These are phyloP conservation scores for Dactylonectria estremocensis DNA, from an alignment of 2,329 filamentous ascomycete species.

Conservation along the genomic window DNA sequence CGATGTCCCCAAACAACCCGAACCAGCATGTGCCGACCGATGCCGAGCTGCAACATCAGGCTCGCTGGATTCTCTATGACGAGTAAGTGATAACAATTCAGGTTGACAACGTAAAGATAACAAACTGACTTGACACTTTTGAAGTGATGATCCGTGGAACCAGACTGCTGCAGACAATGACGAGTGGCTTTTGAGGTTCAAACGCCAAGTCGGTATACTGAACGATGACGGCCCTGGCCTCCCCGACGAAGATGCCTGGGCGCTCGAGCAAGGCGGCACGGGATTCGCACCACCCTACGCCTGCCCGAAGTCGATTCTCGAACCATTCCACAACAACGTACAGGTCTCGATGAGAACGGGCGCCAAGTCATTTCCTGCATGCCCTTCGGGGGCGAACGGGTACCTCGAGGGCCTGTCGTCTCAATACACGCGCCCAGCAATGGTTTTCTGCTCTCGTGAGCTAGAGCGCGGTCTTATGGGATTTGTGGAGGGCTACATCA, in stretches of 20 bases:
- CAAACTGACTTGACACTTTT: conserved; percentile 37
- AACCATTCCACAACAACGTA: conserved; percentile 53
- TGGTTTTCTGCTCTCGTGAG: conserved; percentile 72
- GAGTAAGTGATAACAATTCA: conserved; percentile 61
- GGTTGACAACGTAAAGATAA: background rate
- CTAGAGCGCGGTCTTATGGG: conserved; percentile 68
- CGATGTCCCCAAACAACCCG: conserved; percentile 73
- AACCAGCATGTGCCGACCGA: conserved; percentile 72
- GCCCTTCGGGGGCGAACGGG: conserved; percentile 62
- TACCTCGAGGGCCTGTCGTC: conserved; percentile 63
- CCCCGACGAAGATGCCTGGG: conserved; percentile 60
- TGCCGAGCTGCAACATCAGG: conserved; percentile 75
- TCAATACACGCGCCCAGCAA: conserved; percentile 62
- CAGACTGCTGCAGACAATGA: conserved; percentile 75
- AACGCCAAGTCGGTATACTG: conserved; percentile 69
- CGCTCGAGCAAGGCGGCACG: conserved; percentile 64
- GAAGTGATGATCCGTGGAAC: conserved; percentile 75
- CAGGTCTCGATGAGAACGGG: conserved; percentile 54
- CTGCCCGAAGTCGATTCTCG: conserved; percentile 58
- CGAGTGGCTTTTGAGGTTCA: conserved; percentile 76
- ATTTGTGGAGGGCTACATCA: conserved; percentile 62
- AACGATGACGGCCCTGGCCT: conserved; percentile 67
- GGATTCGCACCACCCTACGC: conserved; percentile 71
- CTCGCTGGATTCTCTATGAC: conserved; percentile 74
- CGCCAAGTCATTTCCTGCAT: conserved; percentile 60